phyloP scores from a whole-genome alignment of 2,329 filamentous ascomycete genomes.

The Cercospora canescens region DNA sequence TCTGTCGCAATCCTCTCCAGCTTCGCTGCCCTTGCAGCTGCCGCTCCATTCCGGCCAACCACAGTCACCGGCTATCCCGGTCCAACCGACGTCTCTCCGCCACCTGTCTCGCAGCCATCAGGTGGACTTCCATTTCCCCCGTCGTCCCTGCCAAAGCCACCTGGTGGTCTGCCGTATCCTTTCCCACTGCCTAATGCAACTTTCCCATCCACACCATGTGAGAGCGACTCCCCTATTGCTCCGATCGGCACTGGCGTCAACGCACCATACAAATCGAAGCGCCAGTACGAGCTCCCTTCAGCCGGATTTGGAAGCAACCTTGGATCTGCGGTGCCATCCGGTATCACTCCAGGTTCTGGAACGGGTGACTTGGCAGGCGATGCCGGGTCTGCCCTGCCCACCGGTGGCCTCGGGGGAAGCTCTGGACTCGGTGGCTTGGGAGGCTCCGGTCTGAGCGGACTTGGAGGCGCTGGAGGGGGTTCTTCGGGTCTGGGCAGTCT shows the following conservation, averaged over 20 bases:
- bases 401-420: constrained; percentile 7
- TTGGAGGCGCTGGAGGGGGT: neutral
- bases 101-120: neutral
- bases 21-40: constrained; percentile 32
- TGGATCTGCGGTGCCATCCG: constrained; percentile 9
- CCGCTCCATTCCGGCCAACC: constrained; percentile 13
- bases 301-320: neutral
- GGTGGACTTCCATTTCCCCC: neutral
- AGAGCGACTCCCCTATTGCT: neutral
- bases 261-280: neutral
- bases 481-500: neutral
- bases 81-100: neutral
- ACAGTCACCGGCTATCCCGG: constrained; percentile 1
- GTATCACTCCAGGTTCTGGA: neutral
- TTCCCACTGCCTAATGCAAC: neutral
- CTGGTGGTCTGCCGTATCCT: neutral
- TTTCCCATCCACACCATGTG: neutral
- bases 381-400: constrained; percentile 2
- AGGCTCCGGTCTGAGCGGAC: constrained; percentile 2
- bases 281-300: neutral
- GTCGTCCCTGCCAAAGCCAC: neutral
- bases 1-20: constrained; percentile 27
- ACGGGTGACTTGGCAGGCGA: neutral
- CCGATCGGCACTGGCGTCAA: neutral
- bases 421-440: constrained; percentile 10